These are phyloP conservation scores for Arthrobotrys iridis DNA, from an alignment of 2,329 filamentous ascomycete genomes.

Conservation along the genomic window DNA sequence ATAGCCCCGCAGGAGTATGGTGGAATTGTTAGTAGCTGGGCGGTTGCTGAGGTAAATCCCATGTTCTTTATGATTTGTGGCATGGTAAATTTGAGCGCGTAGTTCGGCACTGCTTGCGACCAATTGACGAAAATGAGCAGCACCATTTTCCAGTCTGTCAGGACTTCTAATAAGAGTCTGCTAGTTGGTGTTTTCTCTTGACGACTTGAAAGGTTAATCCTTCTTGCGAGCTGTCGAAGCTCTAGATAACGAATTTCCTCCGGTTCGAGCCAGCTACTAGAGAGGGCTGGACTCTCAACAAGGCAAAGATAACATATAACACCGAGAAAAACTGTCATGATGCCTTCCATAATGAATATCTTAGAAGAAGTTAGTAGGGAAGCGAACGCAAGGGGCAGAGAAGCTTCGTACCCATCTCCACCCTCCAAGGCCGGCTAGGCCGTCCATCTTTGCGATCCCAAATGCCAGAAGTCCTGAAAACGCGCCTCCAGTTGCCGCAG, in stretches of 20 bases:
- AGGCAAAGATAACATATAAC: constrained; percentile 57
- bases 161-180: constrained; percentile 61
- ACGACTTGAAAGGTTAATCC: constrained; percentile 55
- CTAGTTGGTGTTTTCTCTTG: constrained; percentile 59
- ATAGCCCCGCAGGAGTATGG: constrained; percentile 61
- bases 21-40: constrained; percentile 60
- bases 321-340: constrained; percentile 57
- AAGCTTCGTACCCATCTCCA: constrained; percentile 68
- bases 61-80: constrained; percentile 63
- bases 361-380: constrained; percentile 53
- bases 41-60: constrained; percentile 61
- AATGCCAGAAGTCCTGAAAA: constrained; percentile 71
- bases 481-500: constrained; percentile 70
- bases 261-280: constrained; percentile 60
- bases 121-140: constrained; percentile 62
- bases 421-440: constrained; percentile 67
- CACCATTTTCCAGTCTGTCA: constrained; percentile 65
- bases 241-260: constrained; percentile 63
- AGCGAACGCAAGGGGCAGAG: neutral
- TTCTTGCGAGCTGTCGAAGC: constrained; percentile 61
- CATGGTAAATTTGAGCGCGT: constrained; percentile 59
- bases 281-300: constrained; percentile 62
- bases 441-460: constrained; percentile 70
- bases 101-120: constrained; percentile 62
- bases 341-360: constrained; percentile 70